Percentiles rank a stretch among this genome's conserved stretches.
Evolutionary conservation across 2,329 filamentous ascomycete species (phyloP).

Genomic region (Xylaria polymorpha): DNA sequence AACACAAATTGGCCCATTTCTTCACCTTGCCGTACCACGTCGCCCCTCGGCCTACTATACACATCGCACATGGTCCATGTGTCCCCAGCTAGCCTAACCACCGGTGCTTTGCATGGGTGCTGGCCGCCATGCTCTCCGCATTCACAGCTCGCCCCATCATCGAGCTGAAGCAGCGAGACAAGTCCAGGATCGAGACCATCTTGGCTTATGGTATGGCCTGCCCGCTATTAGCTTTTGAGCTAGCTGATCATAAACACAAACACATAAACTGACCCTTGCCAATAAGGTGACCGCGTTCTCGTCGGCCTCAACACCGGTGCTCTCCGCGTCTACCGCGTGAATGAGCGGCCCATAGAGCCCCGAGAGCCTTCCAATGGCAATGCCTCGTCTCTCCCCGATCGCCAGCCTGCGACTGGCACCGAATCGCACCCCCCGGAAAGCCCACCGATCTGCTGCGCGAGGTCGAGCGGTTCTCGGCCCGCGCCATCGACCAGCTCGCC

Average conservation of each 20-base stretch:
- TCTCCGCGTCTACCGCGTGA: constrained; percentile 90
- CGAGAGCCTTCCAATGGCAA: constrained; percentile 52
- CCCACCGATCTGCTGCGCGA: constrained; percentile 89
- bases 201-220: constrained; percentile 80
- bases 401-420: constrained; percentile 7
- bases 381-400: constrained; percentile 32
- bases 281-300: constrained; percentile 83
- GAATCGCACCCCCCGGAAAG: constrained; percentile 52
- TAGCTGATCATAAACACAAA: not conserved
- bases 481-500: constrained; percentile 91
- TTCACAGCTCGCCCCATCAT: constrained; percentile 96
- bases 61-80: constrained; percentile 27
- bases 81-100: constrained; percentile 23
- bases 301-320: constrained; percentile 91
- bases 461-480: constrained; percentile 91
- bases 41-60: not conserved
- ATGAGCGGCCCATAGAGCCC: constrained; percentile 65
- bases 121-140: constrained; percentile 85
- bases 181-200: constrained; percentile 96
- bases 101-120: constrained; percentile 29
- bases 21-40: not conserved
- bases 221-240: not conserved
- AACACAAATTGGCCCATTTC: not conserved
- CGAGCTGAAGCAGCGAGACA: constrained; percentile 95
- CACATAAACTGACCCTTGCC: constrained; percentile 9